Percentiles rank a stretch among this genome's conserved stretches.
phyloP scores from a whole-genome alignment of 306 rosid species.

The Prunus padus region DNA sequence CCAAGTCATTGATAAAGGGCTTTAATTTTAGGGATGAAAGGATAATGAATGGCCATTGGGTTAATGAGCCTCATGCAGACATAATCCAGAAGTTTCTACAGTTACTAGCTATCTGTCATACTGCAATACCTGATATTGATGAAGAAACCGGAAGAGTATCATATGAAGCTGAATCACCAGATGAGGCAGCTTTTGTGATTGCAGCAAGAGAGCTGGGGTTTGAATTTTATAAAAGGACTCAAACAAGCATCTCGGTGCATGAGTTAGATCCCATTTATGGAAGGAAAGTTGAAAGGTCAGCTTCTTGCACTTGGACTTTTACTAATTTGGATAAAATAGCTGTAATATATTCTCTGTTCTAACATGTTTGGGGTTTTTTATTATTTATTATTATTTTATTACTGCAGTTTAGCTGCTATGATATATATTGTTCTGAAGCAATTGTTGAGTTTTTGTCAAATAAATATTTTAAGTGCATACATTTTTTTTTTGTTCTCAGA shows the following conservation, averaged over 20 bases:
- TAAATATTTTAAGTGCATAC: conserved; percentile 15
- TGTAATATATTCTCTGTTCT: background rate
- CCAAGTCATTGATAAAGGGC: conserved; percentile 64
- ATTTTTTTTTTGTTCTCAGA: conserved; percentile 45
- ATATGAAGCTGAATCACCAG: conserved; percentile 99
- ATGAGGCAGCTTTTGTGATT: conserved; percentile 95
- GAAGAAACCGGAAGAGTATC: conserved; percentile 71
- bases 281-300: conserved; percentile 52
- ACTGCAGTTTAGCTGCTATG: background rate
- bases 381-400: background rate
- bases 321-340: background rate
- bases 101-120: conserved; percentile 82
- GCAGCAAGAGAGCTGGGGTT: conserved; percentile 97
- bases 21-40: conserved; percentile 88
- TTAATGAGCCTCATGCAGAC: conserved; percentile 57
- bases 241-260: conserved; percentile 55
- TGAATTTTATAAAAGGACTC: conserved; percentile 79
- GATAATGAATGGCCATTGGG: conserved; percentile 82
- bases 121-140: conserved; percentile 91
- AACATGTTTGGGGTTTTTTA: background rate
- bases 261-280: conserved; percentile 60
- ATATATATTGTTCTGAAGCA: background rate
- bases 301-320: conserved; percentile 18
- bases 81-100: conserved; percentile 65
- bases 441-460: conserved; percentile 1